Evolutionary conservation across 2,329 filamentous ascomycete genomes (phyloP).

Genomic region (Aspergillus japonicus): DNA sequence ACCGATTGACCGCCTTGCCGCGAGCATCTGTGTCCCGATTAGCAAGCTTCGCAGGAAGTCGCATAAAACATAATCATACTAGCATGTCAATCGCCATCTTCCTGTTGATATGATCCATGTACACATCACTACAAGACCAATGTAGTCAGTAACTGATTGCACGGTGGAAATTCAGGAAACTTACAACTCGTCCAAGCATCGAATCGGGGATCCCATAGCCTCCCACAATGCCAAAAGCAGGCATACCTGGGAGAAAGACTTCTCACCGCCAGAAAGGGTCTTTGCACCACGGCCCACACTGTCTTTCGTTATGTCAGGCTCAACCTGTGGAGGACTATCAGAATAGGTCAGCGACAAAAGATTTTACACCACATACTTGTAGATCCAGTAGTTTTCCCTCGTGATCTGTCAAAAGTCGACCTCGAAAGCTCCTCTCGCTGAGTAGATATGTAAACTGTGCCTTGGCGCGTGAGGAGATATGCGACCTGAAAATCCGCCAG

Average conservation of each 20-base stretch:
- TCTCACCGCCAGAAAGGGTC: slow-evolving; percentile 92
- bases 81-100: slow-evolving; percentile 93
- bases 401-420: slow-evolving; percentile 77
- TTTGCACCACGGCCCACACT: slow-evolving; percentile 77
- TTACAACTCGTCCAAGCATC: slow-evolving; percentile 90
- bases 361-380: slow-evolving; percentile 50
- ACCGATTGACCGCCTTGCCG: slow-evolving; percentile 81
- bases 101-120: slow-evolving; percentile 97
- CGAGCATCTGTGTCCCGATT: slow-evolving; percentile 61
- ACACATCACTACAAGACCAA: slow-evolving; percentile 66
- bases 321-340: slow-evolving; percentile 45
- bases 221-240: slow-evolving; percentile 93
- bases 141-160: slow-evolving; percentile 18
- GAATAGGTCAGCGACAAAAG: background rate
- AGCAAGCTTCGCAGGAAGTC: background rate
- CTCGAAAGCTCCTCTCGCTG: slow-evolving; percentile 84
- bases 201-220: slow-evolving; percentile 91
- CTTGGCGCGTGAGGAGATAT: slow-evolving; percentile 81
- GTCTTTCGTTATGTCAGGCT: slow-evolving; percentile 67
- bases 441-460: slow-evolving; percentile 86
- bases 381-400: slow-evolving; percentile 71
- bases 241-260: slow-evolving; percentile 96
- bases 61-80: slow-evolving; percentile 51
- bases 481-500: slow-evolving; percentile 78
- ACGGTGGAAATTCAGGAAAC: slow-evolving; percentile 21